Base-by-base conservation (phyloP, 352 stramenopile species). In the Thraustotheca clavata region DNA sequence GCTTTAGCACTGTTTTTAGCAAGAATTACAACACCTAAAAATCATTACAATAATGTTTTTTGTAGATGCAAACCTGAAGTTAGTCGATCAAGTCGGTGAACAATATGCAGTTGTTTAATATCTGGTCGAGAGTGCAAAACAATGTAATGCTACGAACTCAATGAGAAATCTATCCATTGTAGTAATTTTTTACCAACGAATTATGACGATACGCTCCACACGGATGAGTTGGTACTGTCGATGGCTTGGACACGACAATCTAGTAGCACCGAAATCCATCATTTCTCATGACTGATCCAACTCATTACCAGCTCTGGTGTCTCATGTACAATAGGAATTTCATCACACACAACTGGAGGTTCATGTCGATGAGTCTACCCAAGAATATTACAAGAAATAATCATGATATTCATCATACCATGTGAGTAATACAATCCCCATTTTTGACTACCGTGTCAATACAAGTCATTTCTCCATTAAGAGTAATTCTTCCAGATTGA, bases 41-140 rank as follows among this genome's bases (percentile, higher is more conserved):
- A 24, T 20, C 27, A 26, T 4, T 7, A 61, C 8, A 4, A 2
- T 9, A 24, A 49, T 2, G 0, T 27, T 4, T 11, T 18, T 35
- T 27, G 46, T 33, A 2, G 14, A n/a, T n/a, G 49, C 11, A 54
- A 32, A 73, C 96, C 96, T 16, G 91, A 98, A 16, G 96, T 99
- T 33, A 99, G 80, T 14, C 94, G 82, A 79, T 99, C 95, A 14
- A 99, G 78, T 18, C 96, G 94, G 77, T 99, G 94, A 47, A 98
- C 90, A 46, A 97, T 89, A 66, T 92, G 78, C 20, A 97, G 74
- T 57, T 79, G 62, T 7, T 71, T 69, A 36, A 95, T 70, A 59
- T 95, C 76, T 0, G 81, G 78, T 9, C 91, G 81, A 55, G 69
- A 79, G 50, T 79, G 72, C 57, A 86, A 73, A 24, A 95, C 26